Evolutionary conservation across 2,329 filamentous ascomycete genomes (phyloP).

Genomic region (Pestalotiopsis fici): DNA sequence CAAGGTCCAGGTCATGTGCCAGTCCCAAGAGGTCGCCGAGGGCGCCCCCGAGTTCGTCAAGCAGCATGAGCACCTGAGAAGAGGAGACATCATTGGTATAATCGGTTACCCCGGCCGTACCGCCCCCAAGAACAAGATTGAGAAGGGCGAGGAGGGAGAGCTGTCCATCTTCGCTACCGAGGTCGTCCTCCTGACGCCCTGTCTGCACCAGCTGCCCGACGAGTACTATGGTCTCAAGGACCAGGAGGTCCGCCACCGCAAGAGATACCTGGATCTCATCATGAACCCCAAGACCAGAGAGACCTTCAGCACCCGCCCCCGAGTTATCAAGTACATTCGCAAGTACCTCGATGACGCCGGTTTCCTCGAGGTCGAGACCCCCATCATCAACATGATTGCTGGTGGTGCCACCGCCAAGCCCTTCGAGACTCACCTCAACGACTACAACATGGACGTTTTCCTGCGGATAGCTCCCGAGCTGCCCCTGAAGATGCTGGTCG

Average conservation of each 20-base stretch:
- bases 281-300: slow-evolving; percentile 90
- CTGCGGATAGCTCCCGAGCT: slow-evolving; percentile 94
- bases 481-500: slow-evolving; percentile 94
- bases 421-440: slow-evolving; percentile 95
- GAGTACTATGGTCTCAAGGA: slow-evolving; percentile 96
- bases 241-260: slow-evolving; percentile 87
- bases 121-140: slow-evolving; percentile 85
- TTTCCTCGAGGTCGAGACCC: slow-evolving; percentile 94
- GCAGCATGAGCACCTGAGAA: slow-evolving; percentile 85
- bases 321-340: slow-evolving; percentile 87
- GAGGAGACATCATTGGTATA: slow-evolving; percentile 92
- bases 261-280: slow-evolving; percentile 93
- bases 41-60: slow-evolving; percentile 71
- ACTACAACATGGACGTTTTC: slow-evolving; percentile 90
- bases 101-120: slow-evolving; percentile 84
- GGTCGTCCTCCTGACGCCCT: slow-evolving; percentile 84
- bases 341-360: slow-evolving; percentile 84
- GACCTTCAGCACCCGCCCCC: slow-evolving; percentile 81
- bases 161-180: slow-evolving; percentile 91
- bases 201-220: slow-evolving; percentile 85
- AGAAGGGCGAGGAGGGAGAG: slow-evolving; percentile 78
- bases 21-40: slow-evolving; percentile 75
- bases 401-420: slow-evolving; percentile 88
- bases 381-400: slow-evolving; percentile 95
- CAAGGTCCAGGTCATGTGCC: slow-evolving; percentile 90